phyloP scores from a whole-genome alignment of 2,329 filamentous ascomycete species.

The Chaetomium olivaceum region DNA sequence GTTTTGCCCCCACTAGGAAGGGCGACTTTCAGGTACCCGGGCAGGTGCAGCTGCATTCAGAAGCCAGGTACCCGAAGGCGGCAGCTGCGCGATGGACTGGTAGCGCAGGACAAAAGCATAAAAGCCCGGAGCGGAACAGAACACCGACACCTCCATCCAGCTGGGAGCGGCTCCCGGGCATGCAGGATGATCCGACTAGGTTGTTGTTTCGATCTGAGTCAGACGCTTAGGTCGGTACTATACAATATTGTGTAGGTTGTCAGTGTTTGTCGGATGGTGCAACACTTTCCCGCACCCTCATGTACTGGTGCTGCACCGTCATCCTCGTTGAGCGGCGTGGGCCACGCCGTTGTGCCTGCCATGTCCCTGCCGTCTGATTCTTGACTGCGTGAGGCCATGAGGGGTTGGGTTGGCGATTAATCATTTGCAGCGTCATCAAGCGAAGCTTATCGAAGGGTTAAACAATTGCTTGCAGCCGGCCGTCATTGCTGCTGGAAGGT shows the following conservation, averaged over 20 bases:
- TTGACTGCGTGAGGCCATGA: not conserved
- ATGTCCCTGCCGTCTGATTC: not conserved
- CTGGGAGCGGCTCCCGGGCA: not conserved
- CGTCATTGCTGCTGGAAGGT: too few species aligned
- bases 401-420: not conserved
- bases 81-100: conserved; percentile 15
- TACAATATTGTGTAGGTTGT: too few species aligned
- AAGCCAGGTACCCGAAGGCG: conserved; percentile 24
- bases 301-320: not conserved
- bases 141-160: not conserved
- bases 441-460: not conserved
- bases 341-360: not conserved
- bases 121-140: not conserved
- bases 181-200: not conserved
- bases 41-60: conserved; percentile 27
- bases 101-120: not conserved
- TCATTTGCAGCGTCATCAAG: not conserved
- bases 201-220: not conserved
- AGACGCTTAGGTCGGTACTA: conserved; percentile 6
- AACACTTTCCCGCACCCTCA: conserved; percentile 3
- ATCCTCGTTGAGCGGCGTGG: not conserved
- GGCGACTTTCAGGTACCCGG: conserved; percentile 28
- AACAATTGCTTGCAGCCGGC: not conserved
- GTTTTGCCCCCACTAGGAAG: conserved; percentile 1
- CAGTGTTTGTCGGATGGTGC: conserved; percentile 4